These are phyloP conservation scores for Naganishia vaughanmartiniae DNA, from an alignment of 768 basidiomycete genomes.

Conservation along the genomic window DNA sequence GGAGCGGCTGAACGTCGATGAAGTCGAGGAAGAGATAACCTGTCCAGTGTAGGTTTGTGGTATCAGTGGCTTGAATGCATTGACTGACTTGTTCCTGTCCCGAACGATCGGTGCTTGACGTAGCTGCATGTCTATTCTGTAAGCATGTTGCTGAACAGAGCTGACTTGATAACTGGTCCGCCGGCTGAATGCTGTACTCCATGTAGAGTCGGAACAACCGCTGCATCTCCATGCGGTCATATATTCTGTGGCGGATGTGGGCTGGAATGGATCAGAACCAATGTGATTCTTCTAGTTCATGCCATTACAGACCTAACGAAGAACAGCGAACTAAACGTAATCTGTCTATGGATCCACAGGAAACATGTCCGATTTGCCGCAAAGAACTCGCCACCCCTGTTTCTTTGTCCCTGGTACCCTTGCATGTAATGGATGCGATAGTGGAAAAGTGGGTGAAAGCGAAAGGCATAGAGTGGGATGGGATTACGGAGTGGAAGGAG, in stretches of 20 bases:
- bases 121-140: slow-evolving; percentile 29
- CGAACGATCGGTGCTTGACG: not conserved
- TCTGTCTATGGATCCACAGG: slow-evolving; percentile 2
- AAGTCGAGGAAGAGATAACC: slow-evolving; percentile 26
- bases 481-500: slow-evolving; percentile 8
- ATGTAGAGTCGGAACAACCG: slow-evolving; percentile 23
- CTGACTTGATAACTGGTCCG: not conserved
- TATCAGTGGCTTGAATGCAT: not conserved
- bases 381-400: not conserved
- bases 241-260: slow-evolving; percentile 24
- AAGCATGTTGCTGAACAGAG: not conserved
- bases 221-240: slow-evolving; percentile 27
- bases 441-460: slow-evolving; percentile 17
- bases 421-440: slow-evolving; percentile 22
- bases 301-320: not conserved
- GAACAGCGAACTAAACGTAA: not conserved
- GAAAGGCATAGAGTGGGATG: slow-evolving; percentile 22
- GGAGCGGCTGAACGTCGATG: not conserved
- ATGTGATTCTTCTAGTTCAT: not conserved
- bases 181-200: not conserved
- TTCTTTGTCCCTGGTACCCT: slow-evolving; percentile 10
- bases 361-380: slow-evolving; percentile 26
- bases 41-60: slow-evolving; percentile 28
- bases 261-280: slow-evolving; percentile 8
- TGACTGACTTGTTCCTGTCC: not conserved